Evolutionary conservation across 176 grass and related monocot species (phyloP).

Genomic region (Urochloa ruziziensis): DNA sequence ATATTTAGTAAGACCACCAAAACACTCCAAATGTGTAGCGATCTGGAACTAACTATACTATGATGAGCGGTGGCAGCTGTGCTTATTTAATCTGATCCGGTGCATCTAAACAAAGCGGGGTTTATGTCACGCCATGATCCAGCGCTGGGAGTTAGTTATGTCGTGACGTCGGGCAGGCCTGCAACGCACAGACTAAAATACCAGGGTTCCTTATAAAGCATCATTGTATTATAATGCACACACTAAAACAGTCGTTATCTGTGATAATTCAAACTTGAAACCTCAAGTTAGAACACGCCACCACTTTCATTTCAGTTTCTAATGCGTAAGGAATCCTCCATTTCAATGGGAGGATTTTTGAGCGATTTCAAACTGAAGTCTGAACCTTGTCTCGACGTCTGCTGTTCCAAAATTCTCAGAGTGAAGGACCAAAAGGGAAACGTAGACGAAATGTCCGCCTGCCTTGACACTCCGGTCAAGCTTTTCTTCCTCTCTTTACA

Average conservation of each 20-base stretch:
- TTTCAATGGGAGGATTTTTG: neutral
- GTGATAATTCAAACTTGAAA: neutral
- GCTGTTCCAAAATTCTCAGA: neutral
- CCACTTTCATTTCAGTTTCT: neutral
- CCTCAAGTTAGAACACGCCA: neutral
- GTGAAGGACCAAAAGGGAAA: neutral
- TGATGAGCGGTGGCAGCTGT: constrained; percentile 22
- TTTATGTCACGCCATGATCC: constrained; percentile 49
- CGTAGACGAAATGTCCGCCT: constrained; percentile 10
- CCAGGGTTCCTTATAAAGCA: neutral
- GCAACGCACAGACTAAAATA: neutral
- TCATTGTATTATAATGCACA: neutral
- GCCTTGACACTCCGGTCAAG: neutral
- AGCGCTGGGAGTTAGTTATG: constrained; percentile 31
- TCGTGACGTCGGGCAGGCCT: constrained; percentile 41
- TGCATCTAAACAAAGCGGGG: constrained; percentile 25
- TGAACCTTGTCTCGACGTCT: neutral
- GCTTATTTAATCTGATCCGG: constrained; percentile 42
- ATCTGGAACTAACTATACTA: constrained; percentile 16
- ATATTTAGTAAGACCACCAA: constrained; percentile 32
- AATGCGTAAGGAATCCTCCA: neutral
- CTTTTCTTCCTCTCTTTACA: neutral
- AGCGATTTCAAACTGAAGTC: neutral
- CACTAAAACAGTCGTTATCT: neutral
- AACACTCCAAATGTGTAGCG: constrained; percentile 35